phyloP scores from a whole-genome alignment of 164 flowering plant genomes.

The Hamamelis virginiana region DNA sequence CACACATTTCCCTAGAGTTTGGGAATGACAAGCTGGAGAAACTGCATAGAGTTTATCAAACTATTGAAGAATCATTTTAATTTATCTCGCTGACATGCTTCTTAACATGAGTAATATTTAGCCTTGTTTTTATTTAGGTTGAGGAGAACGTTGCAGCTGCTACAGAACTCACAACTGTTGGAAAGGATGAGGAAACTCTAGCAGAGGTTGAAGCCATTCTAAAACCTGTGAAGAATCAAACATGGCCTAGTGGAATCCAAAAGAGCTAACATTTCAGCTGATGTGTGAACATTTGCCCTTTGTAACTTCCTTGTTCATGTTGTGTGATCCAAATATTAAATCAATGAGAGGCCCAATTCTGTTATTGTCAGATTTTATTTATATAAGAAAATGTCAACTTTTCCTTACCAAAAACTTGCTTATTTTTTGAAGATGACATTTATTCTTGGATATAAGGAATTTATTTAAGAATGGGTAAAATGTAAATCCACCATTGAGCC shows the following conservation, averaged over 20 bases:
- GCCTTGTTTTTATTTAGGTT: constrained; percentile 46
- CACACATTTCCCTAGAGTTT: too few relatives aligned
- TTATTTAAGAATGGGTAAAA: too few relatives aligned
- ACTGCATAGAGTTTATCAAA: too few relatives aligned
- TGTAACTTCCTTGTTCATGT: neutral
- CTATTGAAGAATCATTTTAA: too few relatives aligned
- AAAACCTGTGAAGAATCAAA: constrained; percentile 84
- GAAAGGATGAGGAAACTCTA: constrained; percentile 55
- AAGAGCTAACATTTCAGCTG: constrained; percentile 25
- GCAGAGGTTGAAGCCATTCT: constrained; percentile 69
- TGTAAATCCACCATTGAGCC: too few relatives aligned
- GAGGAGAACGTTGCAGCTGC: constrained; percentile 84
- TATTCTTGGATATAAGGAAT: too few relatives aligned
- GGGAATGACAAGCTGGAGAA: too few relatives aligned
- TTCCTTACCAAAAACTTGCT: too few relatives aligned
- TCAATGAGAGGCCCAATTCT: neutral
- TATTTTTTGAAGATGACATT: too few relatives aligned
- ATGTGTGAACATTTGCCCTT: neutral
- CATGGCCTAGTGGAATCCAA: constrained; percentile 93
- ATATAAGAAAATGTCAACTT: neutral
- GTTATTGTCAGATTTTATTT: neutral
- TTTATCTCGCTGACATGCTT: neutral
- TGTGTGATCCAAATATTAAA: too few relatives aligned
- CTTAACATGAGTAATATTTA: neutral
- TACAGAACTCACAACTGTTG: constrained; percentile 48